These are phyloP conservation scores for Cyberlindnera amylophila DNA, from an alignment of 805 yeast genomes.

Conservation along the genomic window DNA sequence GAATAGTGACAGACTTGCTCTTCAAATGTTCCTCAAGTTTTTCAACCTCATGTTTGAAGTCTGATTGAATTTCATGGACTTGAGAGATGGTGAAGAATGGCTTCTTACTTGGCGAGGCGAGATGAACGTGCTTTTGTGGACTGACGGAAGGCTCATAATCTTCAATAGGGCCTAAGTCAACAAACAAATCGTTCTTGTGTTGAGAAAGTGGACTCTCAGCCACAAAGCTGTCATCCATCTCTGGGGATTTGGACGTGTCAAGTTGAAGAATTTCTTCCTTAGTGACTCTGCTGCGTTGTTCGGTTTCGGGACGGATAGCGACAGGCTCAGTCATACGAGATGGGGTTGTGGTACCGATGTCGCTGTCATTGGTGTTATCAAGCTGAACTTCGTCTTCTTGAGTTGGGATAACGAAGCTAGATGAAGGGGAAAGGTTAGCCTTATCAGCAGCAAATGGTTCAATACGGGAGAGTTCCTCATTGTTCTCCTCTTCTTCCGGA, in stretches of 20 bases:
- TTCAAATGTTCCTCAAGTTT: slow-evolving; percentile 20
- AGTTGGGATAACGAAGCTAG: slow-evolving; percentile 8
- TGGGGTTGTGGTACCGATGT: slow-evolving; percentile 21
- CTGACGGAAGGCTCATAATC: slow-evolving; percentile 7
- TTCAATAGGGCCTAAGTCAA: slow-evolving; percentile 7
- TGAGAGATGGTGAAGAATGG: slow-evolving; percentile 28
- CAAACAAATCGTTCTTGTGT: slow-evolving; percentile 10
- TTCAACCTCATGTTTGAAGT: slow-evolving; percentile 22
- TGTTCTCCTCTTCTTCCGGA: slow-evolving; percentile 24
- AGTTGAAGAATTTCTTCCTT: slow-evolving; percentile 18
- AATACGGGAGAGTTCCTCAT: slow-evolving; percentile 28
- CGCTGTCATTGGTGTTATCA: slow-evolving; percentile 3
- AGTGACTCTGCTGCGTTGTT: slow-evolving; percentile 24
- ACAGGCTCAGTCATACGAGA: slow-evolving; percentile 30
- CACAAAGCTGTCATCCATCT: slow-evolving; percentile 18
- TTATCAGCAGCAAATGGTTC: slow-evolving; percentile 14
- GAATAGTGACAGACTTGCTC: slow-evolving; percentile 14
- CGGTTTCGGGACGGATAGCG: slow-evolving; percentile 30
- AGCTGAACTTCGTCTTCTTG: slow-evolving; percentile 12
- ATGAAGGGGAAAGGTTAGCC: background rate
- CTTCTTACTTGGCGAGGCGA: slow-evolving; percentile 22
- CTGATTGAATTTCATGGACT: slow-evolving; percentile 27
- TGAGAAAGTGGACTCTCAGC: slow-evolving; percentile 21
- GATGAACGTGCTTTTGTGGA: slow-evolving; percentile 8
- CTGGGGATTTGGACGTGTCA: slow-evolving; percentile 22